Evolutionary conservation across 257 asterid species (phyloP).

Genomic region (Euphrasia confusa): DNA sequence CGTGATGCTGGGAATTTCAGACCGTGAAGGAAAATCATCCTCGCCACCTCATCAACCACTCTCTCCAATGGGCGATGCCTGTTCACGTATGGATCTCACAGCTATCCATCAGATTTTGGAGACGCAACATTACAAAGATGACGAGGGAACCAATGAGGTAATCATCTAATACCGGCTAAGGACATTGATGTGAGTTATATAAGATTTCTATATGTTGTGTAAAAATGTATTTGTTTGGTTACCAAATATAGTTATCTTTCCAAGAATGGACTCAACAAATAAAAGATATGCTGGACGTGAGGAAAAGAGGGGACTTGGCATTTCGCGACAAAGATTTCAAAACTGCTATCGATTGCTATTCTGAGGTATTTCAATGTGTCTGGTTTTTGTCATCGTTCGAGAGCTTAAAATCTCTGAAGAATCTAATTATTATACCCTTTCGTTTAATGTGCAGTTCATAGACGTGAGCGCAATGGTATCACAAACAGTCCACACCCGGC

Average conservation of each 20-base stretch:
- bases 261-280: conserved; percentile 99
- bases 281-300: conserved; percentile 89
- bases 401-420: not conserved
- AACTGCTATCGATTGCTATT: conserved; percentile 80
- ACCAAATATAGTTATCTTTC: conserved; percentile 64
- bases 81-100: conserved; percentile 94
- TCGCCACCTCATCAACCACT: conserved; percentile 91
- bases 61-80: conserved; percentile 95
- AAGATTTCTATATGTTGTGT: conserved; percentile 16
- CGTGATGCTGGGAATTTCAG: conserved; percentile 87
- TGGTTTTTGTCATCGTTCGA: too few relatives aligned
- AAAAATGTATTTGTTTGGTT: conserved; percentile 22
- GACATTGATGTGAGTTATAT: conserved; percentile 9
- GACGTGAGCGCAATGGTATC: conserved; percentile 96
- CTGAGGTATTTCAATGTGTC: conserved; percentile 45
- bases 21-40: conserved; percentile 74
- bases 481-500: conserved; percentile 82
- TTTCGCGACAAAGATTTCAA: conserved; percentile 95
- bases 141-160: conserved; percentile 93
- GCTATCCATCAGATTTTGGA: conserved; percentile 97
- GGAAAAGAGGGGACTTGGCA: conserved; percentile 93
- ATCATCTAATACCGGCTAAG: conserved; percentile 23
- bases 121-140: conserved; percentile 86
- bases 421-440: too few relatives aligned
- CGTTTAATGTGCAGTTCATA: conserved; percentile 55